Percentiles rank a stretch among this genome's conserved stretches.
phyloP scores from a whole-genome alignment of 2,329 filamentous ascomycete species.

The Akanthomyces lecanii region DNA sequence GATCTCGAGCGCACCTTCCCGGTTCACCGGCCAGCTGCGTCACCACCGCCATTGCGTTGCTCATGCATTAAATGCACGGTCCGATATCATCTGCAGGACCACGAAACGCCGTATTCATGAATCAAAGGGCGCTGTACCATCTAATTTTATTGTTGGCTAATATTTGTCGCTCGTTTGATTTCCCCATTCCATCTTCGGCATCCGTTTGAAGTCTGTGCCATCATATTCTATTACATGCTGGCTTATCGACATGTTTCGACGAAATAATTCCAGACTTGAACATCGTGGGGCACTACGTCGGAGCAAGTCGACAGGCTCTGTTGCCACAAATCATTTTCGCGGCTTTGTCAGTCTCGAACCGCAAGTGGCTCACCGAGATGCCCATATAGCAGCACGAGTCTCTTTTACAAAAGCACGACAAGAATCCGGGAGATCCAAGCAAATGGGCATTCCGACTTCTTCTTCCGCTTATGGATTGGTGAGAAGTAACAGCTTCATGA shows the following conservation, averaged over 20 bases:
- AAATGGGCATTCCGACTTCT: neutral
- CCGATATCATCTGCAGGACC: neutral
- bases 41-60: neutral
- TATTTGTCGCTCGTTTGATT: conserved; percentile 5
- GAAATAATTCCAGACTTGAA: conserved; percentile 42
- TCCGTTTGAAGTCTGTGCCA: neutral
- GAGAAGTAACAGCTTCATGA: conserved; percentile 23
- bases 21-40: neutral
- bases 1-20: neutral
- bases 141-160: conserved; percentile 5
- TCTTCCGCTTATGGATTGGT: conserved; percentile 4
- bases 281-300: conserved; percentile 41
- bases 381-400: conserved; percentile 57
- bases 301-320: conserved; percentile 52
- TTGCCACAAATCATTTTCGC: conserved; percentile 36
- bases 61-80: neutral
- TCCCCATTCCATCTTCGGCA: neutral
- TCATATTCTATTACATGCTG: neutral
- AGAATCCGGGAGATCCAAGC: neutral
- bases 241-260: conserved; percentile 41
- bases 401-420: conserved; percentile 51
- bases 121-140: neutral
- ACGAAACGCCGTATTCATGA: neutral
- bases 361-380: conserved; percentile 50
- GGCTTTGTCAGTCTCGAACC: conserved; percentile 46